These are phyloP conservation scores for Vitis vinifera DNA, from an alignment of 164 flowering plant genomes.

Conservation along the genomic window ASM3070453v1 NC_081808.1:1919001-1919500, in stretches of 20 bases:
- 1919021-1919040: too few relatives aligned
- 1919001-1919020: too few relatives aligned
- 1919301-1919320: not conserved
- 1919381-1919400: not conserved
- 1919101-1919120: too few relatives aligned
- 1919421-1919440: constrained; percentile 19
- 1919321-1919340: not conserved
- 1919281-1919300: not conserved
- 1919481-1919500: too few relatives aligned
- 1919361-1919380: constrained; percentile 18
- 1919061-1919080: too few relatives aligned
- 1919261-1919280: constrained; percentile 21
- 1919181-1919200: not conserved
- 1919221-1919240: not conserved
- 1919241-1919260: constrained; percentile 20
- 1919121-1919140: too few relatives aligned
- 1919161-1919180: not conserved
- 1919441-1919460: not conserved
- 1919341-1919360: constrained; percentile 9
- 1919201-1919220: not conserved
- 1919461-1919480: too few relatives aligned
- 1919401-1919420: constrained; percentile 3
- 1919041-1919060: too few relatives aligned
- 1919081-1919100: too few relatives aligned
- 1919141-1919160: too few relatives aligned